phyloP scores from a whole-genome alignment of 2,329 filamentous ascomycete genomes.

The Aureobasidium sp. region DNA sequence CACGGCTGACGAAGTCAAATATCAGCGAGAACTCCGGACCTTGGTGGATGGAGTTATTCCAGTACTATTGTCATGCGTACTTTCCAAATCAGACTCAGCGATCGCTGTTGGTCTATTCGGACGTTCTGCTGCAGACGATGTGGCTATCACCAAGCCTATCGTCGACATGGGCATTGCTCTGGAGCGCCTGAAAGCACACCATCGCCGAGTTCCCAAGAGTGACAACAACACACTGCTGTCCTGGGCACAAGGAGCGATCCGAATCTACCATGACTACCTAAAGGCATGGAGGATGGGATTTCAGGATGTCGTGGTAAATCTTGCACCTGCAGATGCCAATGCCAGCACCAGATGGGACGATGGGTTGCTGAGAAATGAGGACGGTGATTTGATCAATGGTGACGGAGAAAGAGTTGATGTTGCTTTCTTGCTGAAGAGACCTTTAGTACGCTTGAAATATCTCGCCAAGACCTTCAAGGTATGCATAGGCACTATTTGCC shows the following conservation, averaged over 20 bases:
- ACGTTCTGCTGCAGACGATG: slow-evolving; percentile 49
- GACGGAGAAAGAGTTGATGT: slow-evolving; percentile 90
- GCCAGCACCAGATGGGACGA: slow-evolving; percentile 43
- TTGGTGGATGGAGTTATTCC: slow-evolving; percentile 93
- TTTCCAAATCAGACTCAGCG: slow-evolving; percentile 55
- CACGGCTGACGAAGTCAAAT: slow-evolving; percentile 74
- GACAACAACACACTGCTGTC: slow-evolving; percentile 64
- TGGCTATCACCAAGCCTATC: slow-evolving; percentile 73
- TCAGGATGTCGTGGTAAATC: slow-evolving; percentile 87
- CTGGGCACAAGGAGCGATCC: slow-evolving; percentile 74
- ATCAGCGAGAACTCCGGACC: slow-evolving; percentile 84
- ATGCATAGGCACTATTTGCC: slow-evolving; percentile 18
- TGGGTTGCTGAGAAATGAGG: slow-evolving; percentile 49
- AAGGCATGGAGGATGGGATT: slow-evolving; percentile 88
- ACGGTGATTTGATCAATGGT: slow-evolving; percentile 58
- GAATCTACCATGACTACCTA: slow-evolving; percentile 79
- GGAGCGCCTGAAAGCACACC: slow-evolving; percentile 72
- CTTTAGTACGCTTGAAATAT: slow-evolving; percentile 80
- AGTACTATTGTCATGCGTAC: slow-evolving; percentile 76
- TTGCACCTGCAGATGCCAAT: slow-evolving; percentile 64
- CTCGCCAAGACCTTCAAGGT: slow-evolving; percentile 77
- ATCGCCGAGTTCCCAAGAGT: slow-evolving; percentile 70
- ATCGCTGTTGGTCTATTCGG: slow-evolving; percentile 63
- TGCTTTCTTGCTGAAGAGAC: slow-evolving; percentile 83
- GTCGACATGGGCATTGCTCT: slow-evolving; percentile 89